Evolutionary conservation across 495 filamentous ascomycete species (phyloP).

Genomic region (Penicillium paxilli): DNA sequence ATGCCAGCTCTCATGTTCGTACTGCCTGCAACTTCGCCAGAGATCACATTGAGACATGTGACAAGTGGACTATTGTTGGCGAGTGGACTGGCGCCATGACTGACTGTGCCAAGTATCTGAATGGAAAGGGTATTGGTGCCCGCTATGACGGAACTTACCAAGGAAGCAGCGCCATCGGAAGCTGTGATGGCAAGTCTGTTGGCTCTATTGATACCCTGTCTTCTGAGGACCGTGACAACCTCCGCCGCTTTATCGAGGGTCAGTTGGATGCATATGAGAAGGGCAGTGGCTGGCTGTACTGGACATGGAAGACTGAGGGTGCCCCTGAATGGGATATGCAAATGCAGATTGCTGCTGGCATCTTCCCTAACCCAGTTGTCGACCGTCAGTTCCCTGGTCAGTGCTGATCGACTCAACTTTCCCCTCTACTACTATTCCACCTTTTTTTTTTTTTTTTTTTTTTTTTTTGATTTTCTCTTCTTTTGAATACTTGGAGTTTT

Average conservation of each 20-base stretch:
- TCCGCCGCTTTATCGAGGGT: slow-evolving; percentile 65
- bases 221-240: slow-evolving; percentile 53
- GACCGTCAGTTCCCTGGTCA: slow-evolving; percentile 49
- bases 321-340: slow-evolving; percentile 88
- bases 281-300: slow-evolving; percentile 73
- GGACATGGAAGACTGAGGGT: slow-evolving; percentile 84
- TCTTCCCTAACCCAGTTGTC: slow-evolving; percentile 64
- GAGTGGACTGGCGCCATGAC: slow-evolving; percentile 73
- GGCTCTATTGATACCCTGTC: slow-evolving; percentile 56
- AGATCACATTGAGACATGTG: slow-evolving; percentile 49
- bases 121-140: slow-evolving; percentile 66
- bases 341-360: slow-evolving; percentile 55
- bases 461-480: neutral
- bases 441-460: neutral
- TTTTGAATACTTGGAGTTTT: neutral
- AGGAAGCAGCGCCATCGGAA: slow-evolving; percentile 49
- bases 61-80: slow-evolving; percentile 72
- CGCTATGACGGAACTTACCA: slow-evolving; percentile 67
- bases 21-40: slow-evolving; percentile 50
- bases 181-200: slow-evolving; percentile 57
- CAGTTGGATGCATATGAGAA: slow-evolving; percentile 75
- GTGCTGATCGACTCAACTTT: slow-evolving; percentile 25
- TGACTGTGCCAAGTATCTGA: slow-evolving; percentile 73
- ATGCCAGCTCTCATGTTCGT: slow-evolving; percentile 48
- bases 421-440: no score